These are phyloP conservation scores for Penicillium sp. DNA, from an alignment of 2,329 filamentous ascomycete genomes.

Conservation along the genomic window DNA sequence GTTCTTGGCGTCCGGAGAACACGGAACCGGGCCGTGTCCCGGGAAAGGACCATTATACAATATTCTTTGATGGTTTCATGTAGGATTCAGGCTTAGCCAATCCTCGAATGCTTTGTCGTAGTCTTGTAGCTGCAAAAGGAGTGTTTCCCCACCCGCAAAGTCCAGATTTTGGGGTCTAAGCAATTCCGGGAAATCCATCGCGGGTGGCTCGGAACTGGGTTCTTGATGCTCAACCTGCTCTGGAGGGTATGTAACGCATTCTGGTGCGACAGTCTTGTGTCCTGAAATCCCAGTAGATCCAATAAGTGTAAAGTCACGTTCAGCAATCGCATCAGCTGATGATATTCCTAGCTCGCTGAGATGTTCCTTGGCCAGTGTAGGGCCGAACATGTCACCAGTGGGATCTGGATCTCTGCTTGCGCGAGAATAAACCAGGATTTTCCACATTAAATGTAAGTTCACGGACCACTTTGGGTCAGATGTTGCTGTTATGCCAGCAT, in stretches of 20 bases:
- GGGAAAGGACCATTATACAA: background rate
- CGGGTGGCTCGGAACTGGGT: background rate
- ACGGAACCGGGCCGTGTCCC: slow-evolving; percentile 20
- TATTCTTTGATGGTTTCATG: slow-evolving; percentile 1
- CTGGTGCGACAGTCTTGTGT: slow-evolving; percentile 39
- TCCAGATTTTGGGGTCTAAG: slow-evolving; percentile 7
- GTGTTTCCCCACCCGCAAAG: slow-evolving; percentile 19
- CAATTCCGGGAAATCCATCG: slow-evolving; percentile 7
- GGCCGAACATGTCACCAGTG: slow-evolving; percentile 19
- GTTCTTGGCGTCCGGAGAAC: slow-evolving; percentile 17
- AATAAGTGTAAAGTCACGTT: slow-evolving; percentile 38
- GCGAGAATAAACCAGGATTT: slow-evolving; percentile 39
- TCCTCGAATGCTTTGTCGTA: slow-evolving; percentile 39
- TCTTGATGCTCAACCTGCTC: slow-evolving; percentile 21
- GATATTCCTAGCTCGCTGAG: slow-evolving; percentile 4
- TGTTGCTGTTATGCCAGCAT: background rate
- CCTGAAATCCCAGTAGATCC: slow-evolving; percentile 42
- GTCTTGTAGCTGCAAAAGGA: slow-evolving; percentile 38
- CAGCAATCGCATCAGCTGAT: slow-evolving; percentile 14
- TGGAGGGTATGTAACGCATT: slow-evolving; percentile 38
- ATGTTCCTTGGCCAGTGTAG: slow-evolving; percentile 17
- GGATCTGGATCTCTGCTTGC: slow-evolving; percentile 27
- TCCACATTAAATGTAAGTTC: slow-evolving; percentile 38
- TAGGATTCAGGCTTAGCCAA: slow-evolving; percentile 31
- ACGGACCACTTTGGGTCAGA: slow-evolving; percentile 31